phyloP scores from a whole-genome alignment of 2,329 filamentous ascomycete genomes.

The Fusarium sp. region DNA sequence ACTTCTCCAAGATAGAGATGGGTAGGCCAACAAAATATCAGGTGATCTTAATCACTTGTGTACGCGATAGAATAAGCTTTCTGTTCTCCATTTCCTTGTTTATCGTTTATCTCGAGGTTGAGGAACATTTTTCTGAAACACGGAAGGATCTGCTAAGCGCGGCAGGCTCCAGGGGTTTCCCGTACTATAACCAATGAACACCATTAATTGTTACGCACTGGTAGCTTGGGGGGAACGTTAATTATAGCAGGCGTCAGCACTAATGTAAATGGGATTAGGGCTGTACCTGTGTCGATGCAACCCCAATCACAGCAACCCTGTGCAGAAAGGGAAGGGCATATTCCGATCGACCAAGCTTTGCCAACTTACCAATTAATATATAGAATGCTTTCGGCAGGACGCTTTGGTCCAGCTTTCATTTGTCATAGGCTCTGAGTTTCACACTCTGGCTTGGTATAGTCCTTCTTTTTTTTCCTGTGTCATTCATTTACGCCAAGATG shows the following conservation, averaged over 20 bases:
- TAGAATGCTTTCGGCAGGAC: not conserved
- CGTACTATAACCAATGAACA: not conserved
- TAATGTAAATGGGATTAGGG: not conserved
- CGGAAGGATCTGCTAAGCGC: not conserved
- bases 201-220: not conserved
- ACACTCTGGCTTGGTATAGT: not conserved
- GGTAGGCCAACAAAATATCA: accelerated
- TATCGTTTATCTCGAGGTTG: not conserved
- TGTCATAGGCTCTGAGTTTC: not conserved
- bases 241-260: not conserved
- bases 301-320: not conserved
- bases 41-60: accelerated
- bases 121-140: not conserved
- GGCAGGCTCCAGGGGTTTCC: not conserved
- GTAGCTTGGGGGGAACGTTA: not conserved
- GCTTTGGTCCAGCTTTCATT: not conserved
- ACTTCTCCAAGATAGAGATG: too few relatives aligned
- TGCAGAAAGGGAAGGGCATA: not conserved
- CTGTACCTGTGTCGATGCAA: not conserved
- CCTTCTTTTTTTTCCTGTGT: not conserved
- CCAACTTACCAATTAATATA: not conserved
- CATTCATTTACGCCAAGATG: slow-evolving; percentile 1
- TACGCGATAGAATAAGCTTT: not conserved
- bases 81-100: not conserved
- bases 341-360: not conserved